Evolutionary conservation across 371 early-diverging fungal species (phyloP).

Genomic region (Mortierella sp.): DNA sequence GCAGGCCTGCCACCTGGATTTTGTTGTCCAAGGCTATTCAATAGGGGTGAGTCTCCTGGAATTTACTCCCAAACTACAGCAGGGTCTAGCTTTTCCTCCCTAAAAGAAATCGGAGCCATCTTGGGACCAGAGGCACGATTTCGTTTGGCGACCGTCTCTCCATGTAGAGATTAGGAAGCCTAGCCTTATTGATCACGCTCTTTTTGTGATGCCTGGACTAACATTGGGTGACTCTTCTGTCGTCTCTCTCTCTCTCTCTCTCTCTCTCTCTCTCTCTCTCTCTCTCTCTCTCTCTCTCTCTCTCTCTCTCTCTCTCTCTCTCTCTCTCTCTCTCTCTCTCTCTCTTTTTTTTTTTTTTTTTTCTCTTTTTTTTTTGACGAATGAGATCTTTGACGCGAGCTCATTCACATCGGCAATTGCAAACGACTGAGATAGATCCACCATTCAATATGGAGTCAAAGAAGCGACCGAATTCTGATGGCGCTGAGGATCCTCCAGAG

Average conservation of each 20-base stretch:
- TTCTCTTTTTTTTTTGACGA: not conserved
- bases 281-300: not conserved
- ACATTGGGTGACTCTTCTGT: not conserved
- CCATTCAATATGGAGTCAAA: constrained; percentile 33
- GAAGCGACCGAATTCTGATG: constrained; percentile 46
- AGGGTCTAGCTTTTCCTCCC: no score
- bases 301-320: not conserved
- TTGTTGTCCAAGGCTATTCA: no score
- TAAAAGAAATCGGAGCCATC: no score
- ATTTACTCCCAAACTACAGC: no score
- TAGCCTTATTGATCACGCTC: no score
- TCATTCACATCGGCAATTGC: not conserved
- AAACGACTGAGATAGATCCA: not conserved
- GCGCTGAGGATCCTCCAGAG: constrained; percentile 4
- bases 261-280: not conserved
- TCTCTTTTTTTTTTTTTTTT: not conserved
- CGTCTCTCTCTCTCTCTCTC: not conserved
- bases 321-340: not conserved
- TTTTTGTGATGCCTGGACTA: no score
- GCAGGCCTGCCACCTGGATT: no score
- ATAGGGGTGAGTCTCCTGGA: no score
- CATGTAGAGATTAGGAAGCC: no score
- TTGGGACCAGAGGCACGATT: no score
- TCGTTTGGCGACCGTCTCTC: no score
- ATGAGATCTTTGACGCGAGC: not conserved